These are phyloP conservation scores for Claviceps sp. DNA, from an alignment of 2,329 filamentous ascomycete species.

Conservation along the genomic window DNA sequence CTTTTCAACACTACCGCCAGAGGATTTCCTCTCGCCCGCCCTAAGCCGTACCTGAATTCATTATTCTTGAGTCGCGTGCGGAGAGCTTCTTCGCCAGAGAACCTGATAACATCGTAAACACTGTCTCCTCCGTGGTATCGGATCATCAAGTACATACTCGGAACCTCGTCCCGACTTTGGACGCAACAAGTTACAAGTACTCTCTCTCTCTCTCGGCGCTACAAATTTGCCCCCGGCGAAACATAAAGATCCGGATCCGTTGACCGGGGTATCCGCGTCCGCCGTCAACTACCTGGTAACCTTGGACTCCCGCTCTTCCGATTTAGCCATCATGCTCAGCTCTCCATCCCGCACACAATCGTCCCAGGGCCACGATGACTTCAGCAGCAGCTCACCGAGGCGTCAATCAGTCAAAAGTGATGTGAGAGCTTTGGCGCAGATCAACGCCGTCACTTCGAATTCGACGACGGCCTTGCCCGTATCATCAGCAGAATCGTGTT, in stretches of 20 bases:
- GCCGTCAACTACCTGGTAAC: constrained; percentile 2
- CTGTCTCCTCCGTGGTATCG: not conserved
- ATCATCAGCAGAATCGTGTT: not conserved
- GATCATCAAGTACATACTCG: not conserved
- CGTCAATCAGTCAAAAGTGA: not conserved
- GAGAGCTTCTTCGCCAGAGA: not conserved
- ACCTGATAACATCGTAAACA: not conserved
- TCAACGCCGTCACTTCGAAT: not conserved
- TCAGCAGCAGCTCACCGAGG: not conserved
- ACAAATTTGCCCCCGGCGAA: not conserved
- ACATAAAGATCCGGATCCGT: not conserved
- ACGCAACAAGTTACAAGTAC: too few species aligned
- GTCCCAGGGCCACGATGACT: constrained; percentile 6
- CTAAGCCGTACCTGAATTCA: not conserved
- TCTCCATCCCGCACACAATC: constrained; percentile 2
- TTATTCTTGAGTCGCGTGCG: not conserved
- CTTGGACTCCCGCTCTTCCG: constrained; percentile 8
- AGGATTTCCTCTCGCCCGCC: not conserved
- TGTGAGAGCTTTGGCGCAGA: not conserved
- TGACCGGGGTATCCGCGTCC: not conserved
- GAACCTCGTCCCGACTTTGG: too few species aligned
- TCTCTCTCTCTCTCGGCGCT: too few species aligned
- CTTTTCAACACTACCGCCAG: not conserved
- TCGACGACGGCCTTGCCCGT: not conserved
- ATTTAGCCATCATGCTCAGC: constrained; percentile 13